Conservation (phyloP, 352 stramenopile species). For the Chrysophaeum taylorii region DNA sequence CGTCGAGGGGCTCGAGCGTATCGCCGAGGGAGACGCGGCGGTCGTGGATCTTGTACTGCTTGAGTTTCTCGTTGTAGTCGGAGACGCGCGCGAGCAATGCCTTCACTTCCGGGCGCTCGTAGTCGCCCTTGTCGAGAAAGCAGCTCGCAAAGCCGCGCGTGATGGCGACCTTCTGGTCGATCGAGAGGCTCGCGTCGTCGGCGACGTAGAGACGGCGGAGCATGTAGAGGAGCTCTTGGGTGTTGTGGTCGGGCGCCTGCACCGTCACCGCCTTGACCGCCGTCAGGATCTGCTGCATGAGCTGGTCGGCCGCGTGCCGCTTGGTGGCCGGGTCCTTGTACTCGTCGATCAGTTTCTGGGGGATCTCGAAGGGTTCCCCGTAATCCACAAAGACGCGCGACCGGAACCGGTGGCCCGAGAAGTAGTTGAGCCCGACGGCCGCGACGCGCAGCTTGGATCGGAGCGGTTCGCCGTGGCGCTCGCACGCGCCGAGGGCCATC, state of each 20-base stretch:
- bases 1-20: slow-evolving; percentile 17
- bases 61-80: slow-evolving; percentile 17
- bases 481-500: slow-evolving; percentile 89
- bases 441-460: slow-evolving; percentile 66
- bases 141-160: slow-evolving; percentile 65
- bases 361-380: slow-evolving; percentile 72
- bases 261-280: slow-evolving; percentile 83
- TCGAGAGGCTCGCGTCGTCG: slow-evolving; percentile 61
- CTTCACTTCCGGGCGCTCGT: neutral
- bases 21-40: slow-evolving; percentile 22
- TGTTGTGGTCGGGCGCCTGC: slow-evolving; percentile 89
- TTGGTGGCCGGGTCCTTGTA: slow-evolving; percentile 65
- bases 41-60: slow-evolving; percentile 30
- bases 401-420: slow-evolving; percentile 86
- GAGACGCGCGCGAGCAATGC: slow-evolving; percentile 15
- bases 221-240: slow-evolving; percentile 85
- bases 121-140: slow-evolving; percentile 1
- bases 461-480: slow-evolving; percentile 88
- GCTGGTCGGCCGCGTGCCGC: slow-evolving; percentile 59
- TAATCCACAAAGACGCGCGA: slow-evolving; percentile 92
- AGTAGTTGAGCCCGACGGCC: slow-evolving; percentile 95
- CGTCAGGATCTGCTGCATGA: slow-evolving; percentile 64
- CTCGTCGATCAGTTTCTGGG: slow-evolving; percentile 64
- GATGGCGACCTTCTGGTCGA: slow-evolving; percentile 77
- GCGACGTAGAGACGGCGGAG: slow-evolving; percentile 83